Evolutionary conservation across 1,284 basidiomycete species (phyloP), one percentile per base, ranked within the genome.

Genomic region (Baeospora myosura): DNA sequence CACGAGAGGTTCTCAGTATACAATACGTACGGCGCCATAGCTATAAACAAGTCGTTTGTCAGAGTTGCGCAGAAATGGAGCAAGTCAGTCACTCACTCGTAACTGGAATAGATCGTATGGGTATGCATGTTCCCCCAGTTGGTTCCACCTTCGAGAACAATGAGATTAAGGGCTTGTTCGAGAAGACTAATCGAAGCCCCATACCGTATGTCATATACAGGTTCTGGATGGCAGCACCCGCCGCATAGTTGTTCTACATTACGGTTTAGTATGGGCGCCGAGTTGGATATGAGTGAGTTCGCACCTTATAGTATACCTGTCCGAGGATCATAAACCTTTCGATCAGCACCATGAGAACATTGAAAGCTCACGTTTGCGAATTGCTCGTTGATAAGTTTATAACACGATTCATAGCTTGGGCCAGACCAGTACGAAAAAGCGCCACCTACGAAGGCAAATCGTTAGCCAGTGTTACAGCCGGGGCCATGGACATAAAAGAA

Each of bases 111-210:
- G 14, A 68, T 67, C 0, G 64, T 65, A 32, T 60, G 62, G 41
- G 51, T 65, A 49, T 52, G 62, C 62, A 55, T 63, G 47, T 71
- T 68, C 2, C 68, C 69, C 69, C 69, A 72, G 42, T 69, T 69
- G 4, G 69, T 71, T 0, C 68, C 69, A 7, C 60, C 60, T 62
- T 20, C 10, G 38, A 42, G 7, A 18, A 16, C 16, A 17, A 33
- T 33, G 7, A 26, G 5, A 14, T 25, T 21, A 11, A 33, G 14
- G 7, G 5, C n/a, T 33, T 14, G 39, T 18, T n/a, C 14, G 20
- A 8, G 7, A 8, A 42, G 8, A 12, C 16, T 21, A 18, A 17
- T 8, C 12, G 29, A 8, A 30, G 16, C 14, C 6, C 40, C 45
- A 20, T 18, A 60, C 68, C 69, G 38, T 65, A 70, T 5, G 62